Conservation (phyloP, 208 protist genomes). For the Kentomonas sorsogonicus region DNA sequence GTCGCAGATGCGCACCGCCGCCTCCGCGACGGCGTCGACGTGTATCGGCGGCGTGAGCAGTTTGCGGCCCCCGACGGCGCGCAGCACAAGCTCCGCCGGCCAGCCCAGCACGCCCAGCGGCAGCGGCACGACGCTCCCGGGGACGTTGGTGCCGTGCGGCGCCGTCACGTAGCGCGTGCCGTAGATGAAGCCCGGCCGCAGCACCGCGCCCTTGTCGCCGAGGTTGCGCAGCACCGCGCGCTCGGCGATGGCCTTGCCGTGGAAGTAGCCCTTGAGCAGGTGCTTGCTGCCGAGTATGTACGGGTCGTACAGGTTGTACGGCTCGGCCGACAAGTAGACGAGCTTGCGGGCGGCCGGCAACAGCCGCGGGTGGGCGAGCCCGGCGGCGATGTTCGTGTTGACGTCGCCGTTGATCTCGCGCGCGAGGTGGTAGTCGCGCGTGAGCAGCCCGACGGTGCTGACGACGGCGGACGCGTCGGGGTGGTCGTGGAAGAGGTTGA, state of each 20-base stretch:
- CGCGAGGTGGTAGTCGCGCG: constrained; percentile 60
- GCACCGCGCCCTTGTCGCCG: constrained; percentile 34
- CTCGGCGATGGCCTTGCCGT: constrained; percentile 75
- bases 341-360: constrained; percentile 32
- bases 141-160: constrained; percentile 11
- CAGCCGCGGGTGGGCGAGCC: constrained; percentile 46
- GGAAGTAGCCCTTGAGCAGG: constrained; percentile 78
- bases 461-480: constrained; percentile 65
- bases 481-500: constrained; percentile 71
- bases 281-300: constrained; percentile 26
- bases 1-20: constrained; percentile 54
- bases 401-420: constrained; percentile 62
- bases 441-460: constrained; percentile 61
- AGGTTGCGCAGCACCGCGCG: constrained; percentile 62
- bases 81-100: constrained; percentile 53
- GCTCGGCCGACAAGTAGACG: constrained; percentile 75
- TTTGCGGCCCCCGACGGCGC: constrained; percentile 35
- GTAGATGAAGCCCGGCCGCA: constrained; percentile 77
- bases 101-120: constrained; percentile 55
- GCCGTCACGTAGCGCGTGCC: constrained; percentile 55
- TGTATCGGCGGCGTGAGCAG: constrained; percentile 57
- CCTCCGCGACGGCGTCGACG: constrained; percentile 64
- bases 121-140: constrained; percentile 37
- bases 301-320: constrained; percentile 33
- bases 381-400: constrained; percentile 76